Evolutionary conservation across 768 basidiomycete genomes (phyloP), one percentile per base, ranked within the genome.

Genomic region (Stropharia rugosoannulata): DNA sequence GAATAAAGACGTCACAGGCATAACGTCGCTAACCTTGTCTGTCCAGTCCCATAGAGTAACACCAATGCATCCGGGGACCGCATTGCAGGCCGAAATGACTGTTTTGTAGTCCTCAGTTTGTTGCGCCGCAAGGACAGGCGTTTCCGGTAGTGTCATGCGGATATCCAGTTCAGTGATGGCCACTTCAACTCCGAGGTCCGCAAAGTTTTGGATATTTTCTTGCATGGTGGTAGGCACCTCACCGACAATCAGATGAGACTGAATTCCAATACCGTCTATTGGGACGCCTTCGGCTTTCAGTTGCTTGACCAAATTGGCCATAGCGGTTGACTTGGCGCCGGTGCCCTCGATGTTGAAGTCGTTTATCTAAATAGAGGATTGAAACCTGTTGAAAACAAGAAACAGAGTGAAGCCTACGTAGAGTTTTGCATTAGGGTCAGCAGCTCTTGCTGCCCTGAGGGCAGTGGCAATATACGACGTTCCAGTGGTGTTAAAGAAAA

Each of bases 131-230:
- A 78, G 69, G 0, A 76, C 77, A 11, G 66, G 59, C 1, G 82
- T 83, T 9, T 71, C 74, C 11, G 84, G 85, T 11, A 81, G 71
- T 8, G 73, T 75, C 75, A 85, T 83, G 49, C 85, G 75, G 60
- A 83, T 83, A 62, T 88, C 86, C 43, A 88, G 76, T 63, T 87
- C 86, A 2, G 86, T 88, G 60, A 87, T 80, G 8, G 85, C 85
- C 25, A 87, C 81, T 61, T 87, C 85, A 43, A 88, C 71, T 3
- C 87, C 85, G 19, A 86, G 79, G 12, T 77, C 77, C 15, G 80
- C 76, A 64, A 87, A 81, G 46, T 76, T 71, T 57, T 77, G 65
- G 50, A 86, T 69, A 55, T 82, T 81, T 4, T 73, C 64, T 56
- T 77, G 71, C 50, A 87, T 65, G 11, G 70, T 69, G 2, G 75